Evolutionary conservation across 1,139 yeast genomes (phyloP).

Genomic region (Kodamaea anthophila): DNA sequence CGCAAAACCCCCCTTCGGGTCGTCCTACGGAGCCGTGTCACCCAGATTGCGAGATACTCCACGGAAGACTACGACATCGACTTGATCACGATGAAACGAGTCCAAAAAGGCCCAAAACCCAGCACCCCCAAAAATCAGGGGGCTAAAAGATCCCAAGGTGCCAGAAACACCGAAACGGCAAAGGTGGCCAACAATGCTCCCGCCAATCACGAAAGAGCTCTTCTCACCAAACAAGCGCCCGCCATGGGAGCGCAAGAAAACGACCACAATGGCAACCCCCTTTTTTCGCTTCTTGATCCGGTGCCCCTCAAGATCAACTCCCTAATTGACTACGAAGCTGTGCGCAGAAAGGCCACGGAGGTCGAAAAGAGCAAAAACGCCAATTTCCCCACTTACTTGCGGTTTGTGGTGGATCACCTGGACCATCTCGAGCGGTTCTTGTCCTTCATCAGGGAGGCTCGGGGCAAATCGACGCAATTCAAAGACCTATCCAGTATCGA

Average conservation of each 20-base stretch:
- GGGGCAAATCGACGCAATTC: slow-evolving; percentile 19
- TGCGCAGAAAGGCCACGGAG: slow-evolving; percentile 1
- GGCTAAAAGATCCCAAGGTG: too few species aligned
- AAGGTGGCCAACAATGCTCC: slow-evolving; percentile 6
- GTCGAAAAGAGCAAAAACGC: slow-evolving; percentile 1
- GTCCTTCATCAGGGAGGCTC: slow-evolving; percentile 19
- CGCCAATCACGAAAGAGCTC: too few species aligned
- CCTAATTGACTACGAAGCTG: slow-evolving; percentile 2
- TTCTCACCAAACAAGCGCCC: too few species aligned
- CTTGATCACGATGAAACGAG: slow-evolving; percentile 25
- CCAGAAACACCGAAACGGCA: too few species aligned
- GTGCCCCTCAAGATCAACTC: slow-evolving; percentile 1
- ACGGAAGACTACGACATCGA: slow-evolving; percentile 31
- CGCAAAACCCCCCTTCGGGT: slow-evolving; percentile 4
- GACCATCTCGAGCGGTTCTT: slow-evolving; percentile 19
- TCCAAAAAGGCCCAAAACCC: not conserved
- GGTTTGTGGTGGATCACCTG: slow-evolving; percentile 10
- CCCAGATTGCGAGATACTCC: too few species aligned
- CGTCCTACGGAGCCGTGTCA: too few species aligned
- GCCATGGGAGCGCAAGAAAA: too few species aligned
- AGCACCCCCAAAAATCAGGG: slow-evolving; percentile 1
- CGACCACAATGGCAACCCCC: too few species aligned
- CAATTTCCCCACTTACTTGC: slow-evolving; percentile 3
- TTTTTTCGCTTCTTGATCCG: too few species aligned
- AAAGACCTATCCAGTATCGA: slow-evolving; percentile 25